Evolutionary conservation across 441 rosid genomes (phyloP), one percentile per base, ranked within the genome.

Genomic region (Isatis lusitanica): DNA sequence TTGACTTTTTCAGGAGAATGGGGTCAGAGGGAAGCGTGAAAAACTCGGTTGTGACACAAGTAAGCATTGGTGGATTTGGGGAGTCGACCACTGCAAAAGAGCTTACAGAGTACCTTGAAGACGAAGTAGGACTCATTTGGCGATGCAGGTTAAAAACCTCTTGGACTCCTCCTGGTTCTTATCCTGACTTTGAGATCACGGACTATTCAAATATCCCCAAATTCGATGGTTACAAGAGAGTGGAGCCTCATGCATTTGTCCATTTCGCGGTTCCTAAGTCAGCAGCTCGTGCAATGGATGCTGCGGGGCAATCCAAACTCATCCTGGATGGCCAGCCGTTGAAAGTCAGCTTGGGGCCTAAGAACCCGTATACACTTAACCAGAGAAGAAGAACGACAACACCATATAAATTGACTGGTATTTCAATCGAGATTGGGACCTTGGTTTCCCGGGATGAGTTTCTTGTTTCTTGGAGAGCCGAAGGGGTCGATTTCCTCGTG

Each of bases 161-260:
- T 63, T 90, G 93, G 86, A 90, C 94, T 11, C 98, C 96, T 35
- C 90, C 81, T 4, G 90, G 91, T 15, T 86, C 96, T 16, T 85
- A 82, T 79, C 98, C 94, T 6, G 73, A 87, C 40, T 90, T 85
- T 68, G 78, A 73, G 64, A 77, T 83, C 67, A 5, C 56, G 0
- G 63, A 74, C 58, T 67, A 73, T 43, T 56, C 78, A 21, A 35
- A 9, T 50, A 79, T 83, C 51, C 64, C 60, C 33, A 75, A 9
- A 1, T 13, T 16, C 38, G 79, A 84, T 57, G 78, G 60, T 21
- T 88, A 84, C 71, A 81, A 59, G 77, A 82, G 76, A 80, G 92
- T 94, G 61, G 91, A 76, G 69, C 95, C 94, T 9, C 96, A 88
- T 73, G 97, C 98, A 3, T 94, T 90, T 73, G 93, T 90, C 39